A percentile compares a stretch with the other conserved stretches of the same genome.
Evolutionary conservation across 148 eudicot species (phyloP).

Genomic region (Linanthus parryae): DNA sequence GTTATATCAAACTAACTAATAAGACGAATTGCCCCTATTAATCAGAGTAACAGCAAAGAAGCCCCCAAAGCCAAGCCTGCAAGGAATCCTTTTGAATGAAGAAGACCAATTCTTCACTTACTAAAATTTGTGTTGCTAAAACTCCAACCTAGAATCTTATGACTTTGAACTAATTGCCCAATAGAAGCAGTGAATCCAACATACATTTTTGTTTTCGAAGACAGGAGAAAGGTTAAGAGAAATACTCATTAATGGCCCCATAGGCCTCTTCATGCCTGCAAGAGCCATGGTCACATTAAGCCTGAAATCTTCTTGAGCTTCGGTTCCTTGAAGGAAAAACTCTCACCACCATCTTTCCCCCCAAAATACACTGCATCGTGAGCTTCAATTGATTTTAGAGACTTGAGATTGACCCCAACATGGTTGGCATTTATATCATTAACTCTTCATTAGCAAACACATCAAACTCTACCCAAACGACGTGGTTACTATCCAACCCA

Average conservation of each 20-base stretch:
- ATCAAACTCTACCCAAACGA: conserved; percentile 15
- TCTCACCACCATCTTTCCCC: not conserved
- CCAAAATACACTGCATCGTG: conserved; percentile 14
- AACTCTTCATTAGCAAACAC: conserved; percentile 13
- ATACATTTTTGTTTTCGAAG: conserved; percentile 20
- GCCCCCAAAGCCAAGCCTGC: conserved; percentile 11
- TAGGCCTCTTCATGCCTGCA: conserved; percentile 16
- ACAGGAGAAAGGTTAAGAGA: conserved; percentile 7
- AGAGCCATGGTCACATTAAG: conserved; percentile 15
- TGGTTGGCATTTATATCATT: conserved; percentile 11
- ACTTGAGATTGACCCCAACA: conserved; percentile 16
- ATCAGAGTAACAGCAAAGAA: conserved; percentile 10
- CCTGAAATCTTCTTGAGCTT: conserved; percentile 16
- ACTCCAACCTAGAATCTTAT: conserved; percentile 19
- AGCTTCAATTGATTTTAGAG: conserved; percentile 1
- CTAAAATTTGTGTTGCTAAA: conserved; percentile 19
- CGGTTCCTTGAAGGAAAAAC: conserved; percentile 7
- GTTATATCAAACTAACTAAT: too few species aligned
- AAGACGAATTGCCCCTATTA: too few species aligned
- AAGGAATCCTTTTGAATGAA: conserved; percentile 15
- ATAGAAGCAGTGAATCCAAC: conserved; percentile 17
- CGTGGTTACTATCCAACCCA: conserved; percentile 3
- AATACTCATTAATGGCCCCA: conserved; percentile 5
- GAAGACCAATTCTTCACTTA: conserved; percentile 9
- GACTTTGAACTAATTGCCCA: conserved; percentile 9